Conservation (phyloP, 1,284 basidiomycete genomes). For the Papiliotrema terrestris region DNA sequence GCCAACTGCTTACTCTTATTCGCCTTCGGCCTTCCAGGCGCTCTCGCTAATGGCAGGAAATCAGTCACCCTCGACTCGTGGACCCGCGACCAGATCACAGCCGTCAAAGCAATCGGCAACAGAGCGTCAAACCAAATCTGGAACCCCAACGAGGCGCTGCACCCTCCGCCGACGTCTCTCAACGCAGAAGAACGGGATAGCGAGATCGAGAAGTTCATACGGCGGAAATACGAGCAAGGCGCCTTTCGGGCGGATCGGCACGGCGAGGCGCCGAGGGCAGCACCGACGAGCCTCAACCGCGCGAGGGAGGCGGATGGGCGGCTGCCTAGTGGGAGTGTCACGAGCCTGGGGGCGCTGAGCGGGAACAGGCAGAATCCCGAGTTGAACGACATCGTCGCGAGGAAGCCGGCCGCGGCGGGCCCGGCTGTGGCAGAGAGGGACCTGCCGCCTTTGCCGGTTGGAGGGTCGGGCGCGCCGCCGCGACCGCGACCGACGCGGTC, state of each 20-base stretch:
- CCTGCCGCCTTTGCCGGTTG: conserved; percentile 26
- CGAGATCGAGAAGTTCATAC: conserved; percentile 46
- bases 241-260: conserved; percentile 27
- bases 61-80: conserved; percentile 48
- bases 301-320: conserved; percentile 26
- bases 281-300: conserved; percentile 30
- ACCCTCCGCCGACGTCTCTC: conserved; percentile 39
- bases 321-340: conserved; percentile 6
- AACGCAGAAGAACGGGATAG: conserved; percentile 41
- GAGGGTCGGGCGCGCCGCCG: neutral
- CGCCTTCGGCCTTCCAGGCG: neutral
- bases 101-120: conserved; percentile 42
- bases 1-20: neutral
- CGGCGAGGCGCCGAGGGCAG: neutral
- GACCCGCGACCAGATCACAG: conserved; percentile 44
- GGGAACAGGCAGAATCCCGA: conserved; percentile 29
- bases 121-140: conserved; percentile 37
- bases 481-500: conserved; percentile 2
- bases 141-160: conserved; percentile 42
- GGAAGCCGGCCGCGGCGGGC: neutral
- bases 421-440: conserved; percentile 19
- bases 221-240: conserved; percentile 46
- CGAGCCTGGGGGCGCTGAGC: neutral
- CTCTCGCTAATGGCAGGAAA: conserved; percentile 26
- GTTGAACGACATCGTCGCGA: conserved; percentile 25